Evolutionary conservation across 2,329 filamentous ascomycete species (phyloP).

Genomic region (Alternaria arborescens): DNA sequence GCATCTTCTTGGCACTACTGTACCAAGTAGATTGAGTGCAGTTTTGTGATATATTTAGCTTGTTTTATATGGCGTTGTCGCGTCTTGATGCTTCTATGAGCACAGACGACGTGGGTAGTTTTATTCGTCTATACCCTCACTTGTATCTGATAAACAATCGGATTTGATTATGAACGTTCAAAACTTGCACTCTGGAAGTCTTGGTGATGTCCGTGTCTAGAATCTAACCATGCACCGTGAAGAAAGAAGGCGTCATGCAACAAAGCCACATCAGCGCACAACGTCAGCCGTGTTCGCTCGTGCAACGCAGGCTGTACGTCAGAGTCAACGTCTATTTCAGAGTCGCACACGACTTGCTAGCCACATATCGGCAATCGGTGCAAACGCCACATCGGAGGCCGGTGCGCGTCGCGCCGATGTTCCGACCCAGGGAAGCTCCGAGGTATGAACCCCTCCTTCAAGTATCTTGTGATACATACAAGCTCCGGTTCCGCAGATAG

Average conservation of each 20-base stretch:
- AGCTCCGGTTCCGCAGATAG: constrained; percentile 18
- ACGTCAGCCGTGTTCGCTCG: not conserved
- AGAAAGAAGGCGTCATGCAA: not conserved
- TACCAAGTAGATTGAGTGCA: not conserved
- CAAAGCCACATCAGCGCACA: not conserved
- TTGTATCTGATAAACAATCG: constrained; percentile 6
- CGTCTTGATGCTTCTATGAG: not conserved
- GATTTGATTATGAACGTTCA: not conserved
- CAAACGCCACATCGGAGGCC: not conserved
- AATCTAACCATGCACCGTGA: rapidly evolving
- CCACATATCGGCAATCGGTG: constrained; percentile 16
- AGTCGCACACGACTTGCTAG: constrained; percentile 2
- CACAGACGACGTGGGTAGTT: not conserved
- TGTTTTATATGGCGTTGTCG: constrained; percentile 6
- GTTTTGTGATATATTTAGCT: not conserved
- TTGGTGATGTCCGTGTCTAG: not conserved
- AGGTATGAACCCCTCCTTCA: constrained; percentile 19
- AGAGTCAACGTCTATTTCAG: not conserved
- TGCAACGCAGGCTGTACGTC: not conserved
- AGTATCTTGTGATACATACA: constrained; percentile 11
- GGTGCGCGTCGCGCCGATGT: not conserved
- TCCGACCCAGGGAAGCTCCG: constrained; percentile 22
- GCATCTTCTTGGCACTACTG: not conserved
- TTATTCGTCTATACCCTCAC: constrained; percentile 22
- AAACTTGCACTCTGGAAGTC: not conserved